Percentiles rank a stretch among this genome's conserved stretches.
phyloP scores from a whole-genome alignment of 1,284 basidiomycete genomes.

The Marasmius tenuissimus region DNA sequence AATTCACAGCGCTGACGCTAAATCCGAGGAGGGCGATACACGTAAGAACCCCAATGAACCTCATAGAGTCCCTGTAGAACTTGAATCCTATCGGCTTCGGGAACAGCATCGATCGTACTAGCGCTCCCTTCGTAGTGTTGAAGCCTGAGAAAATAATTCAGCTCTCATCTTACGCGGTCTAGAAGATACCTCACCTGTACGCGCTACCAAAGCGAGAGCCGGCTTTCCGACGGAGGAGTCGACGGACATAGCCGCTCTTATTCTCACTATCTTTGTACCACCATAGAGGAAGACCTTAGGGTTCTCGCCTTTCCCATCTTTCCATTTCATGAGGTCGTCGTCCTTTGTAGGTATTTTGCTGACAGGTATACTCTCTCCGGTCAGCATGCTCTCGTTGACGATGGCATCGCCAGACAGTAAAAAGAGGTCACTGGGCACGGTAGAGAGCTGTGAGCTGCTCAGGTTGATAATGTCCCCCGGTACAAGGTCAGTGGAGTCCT shows the following conservation, averaged over 20 bases:
- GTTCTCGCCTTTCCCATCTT: slow-evolving; percentile 72
- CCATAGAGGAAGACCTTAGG: slow-evolving; percentile 89
- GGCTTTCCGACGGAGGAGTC: slow-evolving; percentile 58
- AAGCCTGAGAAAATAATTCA: slow-evolving; percentile 58
- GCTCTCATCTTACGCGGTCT: background rate
- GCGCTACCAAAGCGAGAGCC: slow-evolving; percentile 87
- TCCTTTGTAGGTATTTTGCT: slow-evolving; percentile 82
- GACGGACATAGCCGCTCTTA: slow-evolving; percentile 67
- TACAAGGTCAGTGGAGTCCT: slow-evolving; percentile 82
- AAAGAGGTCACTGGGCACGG: slow-evolving; percentile 91
- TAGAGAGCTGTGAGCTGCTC: slow-evolving; percentile 70
- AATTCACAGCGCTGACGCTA: slow-evolving; percentile 86
- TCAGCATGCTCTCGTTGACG: slow-evolving; percentile 98
- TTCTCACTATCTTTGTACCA: slow-evolving; percentile 90
- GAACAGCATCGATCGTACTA: slow-evolving; percentile 97
- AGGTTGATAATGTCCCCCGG: slow-evolving; percentile 95
- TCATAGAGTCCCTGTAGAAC: slow-evolving; percentile 96
- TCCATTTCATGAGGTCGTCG: slow-evolving; percentile 70
- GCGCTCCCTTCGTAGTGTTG: slow-evolving; percentile 96
- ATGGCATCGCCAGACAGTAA: slow-evolving; percentile 95
- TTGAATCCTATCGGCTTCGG: slow-evolving; percentile 98
- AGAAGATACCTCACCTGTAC: slow-evolving; percentile 67
- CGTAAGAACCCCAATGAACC: slow-evolving; percentile 93
- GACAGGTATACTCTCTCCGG: slow-evolving; percentile 93
- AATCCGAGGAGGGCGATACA: slow-evolving; percentile 89